Evolutionary conservation across 306 rosid species (phyloP), one percentile per base, ranked within the genome.

Genomic region (Begonia masoniana): DNA sequence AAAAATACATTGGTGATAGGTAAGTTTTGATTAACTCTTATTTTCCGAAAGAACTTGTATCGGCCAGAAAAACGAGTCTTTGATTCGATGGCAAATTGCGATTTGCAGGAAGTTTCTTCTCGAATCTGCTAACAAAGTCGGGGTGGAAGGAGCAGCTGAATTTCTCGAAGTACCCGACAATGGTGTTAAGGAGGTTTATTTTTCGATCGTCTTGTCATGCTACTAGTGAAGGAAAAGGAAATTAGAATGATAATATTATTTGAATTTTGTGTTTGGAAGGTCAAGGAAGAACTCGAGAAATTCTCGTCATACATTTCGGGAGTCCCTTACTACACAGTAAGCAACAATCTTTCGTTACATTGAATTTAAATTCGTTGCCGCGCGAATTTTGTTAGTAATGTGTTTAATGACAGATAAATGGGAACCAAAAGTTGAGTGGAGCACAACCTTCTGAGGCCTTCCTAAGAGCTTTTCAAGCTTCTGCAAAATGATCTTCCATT

Each of bases 1-100:
- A 61, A 57, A 89, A 80, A 72, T 89, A 67, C 81, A 73, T 89
- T 61, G 97, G 91, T 54, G 95, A 89, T 71, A 54, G 67, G 97
- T 85, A 69, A 58, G 79, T 56, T 15, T 43, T 41, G n/a, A 31
- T 9, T 6, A 7, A 10, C 51, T 51, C 47, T 55, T 50, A 26
- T 13, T 54, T 15, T 46, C 23, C 11, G 21, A 9, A 16, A 12
- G 14, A 45, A 10, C 49, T 45, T 45, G 4, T 45, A 4, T 45
- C 49, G 13, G n/a, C 13, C 15, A 11, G 4, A 11, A 10, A 45
- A 45, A 45, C 2, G 39, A 9, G 39, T 31, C 39, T 31, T 7
- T 6, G 39, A 31, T 31, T 31, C 1, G 9, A 31, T 31, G 39
- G 39, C 2, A 31, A 31, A 31, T 31, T 31, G 8, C 39, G 9